Percentiles rank a stretch among this genome's conserved stretches.
These are phyloP conservation scores for Rhodotorula sp. DNA, from an alignment of 1,284 basidiomycete species.

Conservation along the genomic window DNA sequence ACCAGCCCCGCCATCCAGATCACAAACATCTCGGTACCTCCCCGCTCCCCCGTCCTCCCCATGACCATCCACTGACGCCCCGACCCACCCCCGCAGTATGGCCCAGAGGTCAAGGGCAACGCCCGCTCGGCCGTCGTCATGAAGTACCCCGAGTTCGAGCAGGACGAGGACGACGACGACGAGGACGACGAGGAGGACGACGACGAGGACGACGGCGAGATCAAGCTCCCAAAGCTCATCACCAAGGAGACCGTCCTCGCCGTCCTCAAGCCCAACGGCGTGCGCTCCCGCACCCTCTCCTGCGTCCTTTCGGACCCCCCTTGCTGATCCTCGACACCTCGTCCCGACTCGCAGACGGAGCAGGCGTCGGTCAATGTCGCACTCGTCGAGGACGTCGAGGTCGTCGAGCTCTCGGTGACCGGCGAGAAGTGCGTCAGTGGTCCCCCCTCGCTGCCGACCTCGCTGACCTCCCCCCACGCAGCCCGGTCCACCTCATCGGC, in stretches of 20 bases:
- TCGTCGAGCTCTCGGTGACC: conserved; percentile 66
- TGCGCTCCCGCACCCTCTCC: conserved; percentile 49
- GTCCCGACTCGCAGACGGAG: conserved; percentile 63
- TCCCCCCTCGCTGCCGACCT: not conserved
- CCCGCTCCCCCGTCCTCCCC: not conserved
- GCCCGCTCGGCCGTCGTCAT: conserved; percentile 69
- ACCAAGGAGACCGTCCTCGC: conserved; percentile 58
- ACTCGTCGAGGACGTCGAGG: conserved; percentile 70
- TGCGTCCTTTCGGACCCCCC: no score
- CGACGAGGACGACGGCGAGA: conserved; percentile 46
- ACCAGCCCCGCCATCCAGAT: conserved; percentile 41
- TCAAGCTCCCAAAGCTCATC: conserved; percentile 57
- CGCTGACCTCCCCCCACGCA: not conserved
- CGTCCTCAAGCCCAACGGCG: conserved; percentile 69
- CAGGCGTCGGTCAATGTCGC: conserved; percentile 64
- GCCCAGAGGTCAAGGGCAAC: conserved; percentile 41
- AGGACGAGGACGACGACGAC: conserved; percentile 55
- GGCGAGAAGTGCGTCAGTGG: conserved; percentile 70
- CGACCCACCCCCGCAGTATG: conserved; percentile 26
- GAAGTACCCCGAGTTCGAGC: conserved; percentile 85
- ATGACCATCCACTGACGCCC: not conserved
- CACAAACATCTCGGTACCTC: conserved; percentile 43
- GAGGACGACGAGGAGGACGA: conserved; percentile 39
- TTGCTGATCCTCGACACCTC: no score
- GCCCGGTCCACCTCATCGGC: conserved; percentile 77